Evolutionary conservation across 768 basidiomycete genomes (phyloP).

Genomic region (Lactifluus pinguis): DNA sequence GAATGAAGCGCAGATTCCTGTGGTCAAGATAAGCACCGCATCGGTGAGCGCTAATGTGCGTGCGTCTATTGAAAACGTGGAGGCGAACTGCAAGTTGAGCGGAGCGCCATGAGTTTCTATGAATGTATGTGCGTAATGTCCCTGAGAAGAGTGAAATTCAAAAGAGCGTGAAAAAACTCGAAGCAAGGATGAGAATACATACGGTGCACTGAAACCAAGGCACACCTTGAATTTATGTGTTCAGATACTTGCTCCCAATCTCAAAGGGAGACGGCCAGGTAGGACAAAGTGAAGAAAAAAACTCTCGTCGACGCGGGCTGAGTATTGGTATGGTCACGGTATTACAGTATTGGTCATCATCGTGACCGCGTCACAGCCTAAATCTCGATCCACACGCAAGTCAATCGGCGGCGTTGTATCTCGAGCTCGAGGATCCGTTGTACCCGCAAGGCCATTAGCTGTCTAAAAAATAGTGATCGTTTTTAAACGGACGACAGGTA

Average conservation of each 20-base stretch:
- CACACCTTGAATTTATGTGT: conserved; percentile 73
- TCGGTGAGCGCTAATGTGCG: conserved; percentile 78
- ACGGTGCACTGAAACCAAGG: neutral
- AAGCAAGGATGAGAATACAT: neutral
- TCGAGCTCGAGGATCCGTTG: too few species aligned
- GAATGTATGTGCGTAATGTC: too few species aligned
- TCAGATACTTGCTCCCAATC: conserved; percentile 59
- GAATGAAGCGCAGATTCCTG: conserved; percentile 77
- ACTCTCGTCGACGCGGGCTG: too few species aligned
- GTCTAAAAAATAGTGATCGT: too few species aligned
- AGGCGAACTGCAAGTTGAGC: conserved; percentile 71
- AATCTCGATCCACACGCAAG: neutral
- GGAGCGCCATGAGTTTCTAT: conserved; percentile 69
- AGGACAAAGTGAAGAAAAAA: neutral
- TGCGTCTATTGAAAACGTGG: conserved; percentile 82
- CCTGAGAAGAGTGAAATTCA: conserved; percentile 86
- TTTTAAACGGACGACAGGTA: too few species aligned
- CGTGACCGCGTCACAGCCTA: too few species aligned
- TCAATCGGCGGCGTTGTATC: too few species aligned
- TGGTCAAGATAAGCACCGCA: conserved; percentile 66
- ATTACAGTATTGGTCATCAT: too few species aligned
- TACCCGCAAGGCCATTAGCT: too few species aligned
- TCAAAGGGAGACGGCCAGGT: conserved; percentile 75
- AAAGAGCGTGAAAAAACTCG: conserved; percentile 94
- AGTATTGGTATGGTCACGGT: too few species aligned